Percentiles rank a stretch among this genome's conserved stretches.
phyloP scores from a whole-genome alignment of 208 protist species.

The Crithidia sp. region DNA sequence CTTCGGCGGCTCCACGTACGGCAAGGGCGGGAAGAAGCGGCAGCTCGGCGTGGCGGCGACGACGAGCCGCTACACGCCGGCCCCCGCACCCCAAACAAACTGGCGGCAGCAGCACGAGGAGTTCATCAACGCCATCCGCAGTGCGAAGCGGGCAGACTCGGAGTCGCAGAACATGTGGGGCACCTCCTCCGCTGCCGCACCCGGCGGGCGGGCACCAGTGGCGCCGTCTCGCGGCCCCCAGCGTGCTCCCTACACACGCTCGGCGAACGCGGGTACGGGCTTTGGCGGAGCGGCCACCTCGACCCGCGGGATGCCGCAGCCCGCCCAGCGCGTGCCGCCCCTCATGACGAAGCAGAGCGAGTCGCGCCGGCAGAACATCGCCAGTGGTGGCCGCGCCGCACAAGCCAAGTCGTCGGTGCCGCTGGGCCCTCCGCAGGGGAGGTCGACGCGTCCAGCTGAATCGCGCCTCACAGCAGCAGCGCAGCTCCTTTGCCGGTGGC shows the following conservation, averaged over 20 bases:
- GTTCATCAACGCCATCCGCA: constrained; percentile 83
- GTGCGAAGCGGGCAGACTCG: constrained; percentile 38
- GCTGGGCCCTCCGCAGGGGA: background rate
- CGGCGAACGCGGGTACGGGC: background rate
- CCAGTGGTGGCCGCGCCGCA: constrained; percentile 44
- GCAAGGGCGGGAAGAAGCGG: constrained; percentile 22
- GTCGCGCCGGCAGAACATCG: constrained; percentile 53
- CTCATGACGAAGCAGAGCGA: constrained; percentile 69
- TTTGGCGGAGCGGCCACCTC: background rate
- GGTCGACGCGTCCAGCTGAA: background rate
- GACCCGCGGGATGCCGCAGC: constrained; percentile 13
- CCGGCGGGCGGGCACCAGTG: background rate
- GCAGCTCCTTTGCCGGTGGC: constrained; percentile 10
- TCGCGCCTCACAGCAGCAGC: constrained; percentile 9
- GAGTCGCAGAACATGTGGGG: constrained; percentile 65
- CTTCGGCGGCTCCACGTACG: constrained; percentile 25
- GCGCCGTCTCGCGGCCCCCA: constrained; percentile 14
- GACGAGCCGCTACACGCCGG: constrained; percentile 33
- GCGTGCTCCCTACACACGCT: background rate
- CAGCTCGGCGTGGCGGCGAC: constrained; percentile 14
- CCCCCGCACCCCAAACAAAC: constrained; percentile 50
- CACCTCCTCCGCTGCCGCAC: constrained; percentile 5
- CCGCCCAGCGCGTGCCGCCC: constrained; percentile 44
- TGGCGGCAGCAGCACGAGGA: constrained; percentile 92
- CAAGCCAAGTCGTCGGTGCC: constrained; percentile 18